phyloP scores from a whole-genome alignment of 2,329 filamentous ascomycete genomes.

The Lachnellula subtilissima region DNA sequence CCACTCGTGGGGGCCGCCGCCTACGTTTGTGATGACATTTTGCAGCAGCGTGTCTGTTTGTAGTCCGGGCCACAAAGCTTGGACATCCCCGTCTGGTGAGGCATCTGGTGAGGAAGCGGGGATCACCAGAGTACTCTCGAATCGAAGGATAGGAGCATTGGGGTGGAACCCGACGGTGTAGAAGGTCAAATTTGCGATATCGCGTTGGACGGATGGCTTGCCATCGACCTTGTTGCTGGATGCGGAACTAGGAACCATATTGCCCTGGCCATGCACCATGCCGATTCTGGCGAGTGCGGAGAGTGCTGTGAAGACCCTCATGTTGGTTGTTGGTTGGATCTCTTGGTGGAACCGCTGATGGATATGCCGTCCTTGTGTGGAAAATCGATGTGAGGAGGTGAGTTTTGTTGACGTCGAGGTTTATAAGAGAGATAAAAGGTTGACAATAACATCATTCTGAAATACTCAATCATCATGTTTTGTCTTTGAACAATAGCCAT shows the following conservation, averaged over 20 bases:
- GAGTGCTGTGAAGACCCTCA: not conserved
- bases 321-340: not conserved
- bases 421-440: no score
- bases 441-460: no score
- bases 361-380: no score
- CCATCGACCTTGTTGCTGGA: not conserved
- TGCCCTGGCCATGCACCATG: not conserved
- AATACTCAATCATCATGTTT: no score
- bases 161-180: not conserved
- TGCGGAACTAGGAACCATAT: not conserved
- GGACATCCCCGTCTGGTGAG: constrained; percentile 41
- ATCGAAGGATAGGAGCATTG: constrained; percentile 4
- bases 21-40: constrained; percentile 18
- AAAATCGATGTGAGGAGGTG: no score
- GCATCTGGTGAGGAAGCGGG: constrained; percentile 7
- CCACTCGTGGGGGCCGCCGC: constrained; percentile 13
- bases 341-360: not conserved
- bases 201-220: not conserved
- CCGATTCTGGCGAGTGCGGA: not conserved
- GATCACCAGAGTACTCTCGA: constrained; percentile 19
- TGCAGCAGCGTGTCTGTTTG: constrained; percentile 13
- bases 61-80: constrained; percentile 47
- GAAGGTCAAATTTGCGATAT: constrained; percentile 4
- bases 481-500: not conserved
- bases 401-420: no score